phyloP scores from a whole-genome alignment of 2,329 filamentous ascomycete species.

The Myrmaecium sp. region DNA sequence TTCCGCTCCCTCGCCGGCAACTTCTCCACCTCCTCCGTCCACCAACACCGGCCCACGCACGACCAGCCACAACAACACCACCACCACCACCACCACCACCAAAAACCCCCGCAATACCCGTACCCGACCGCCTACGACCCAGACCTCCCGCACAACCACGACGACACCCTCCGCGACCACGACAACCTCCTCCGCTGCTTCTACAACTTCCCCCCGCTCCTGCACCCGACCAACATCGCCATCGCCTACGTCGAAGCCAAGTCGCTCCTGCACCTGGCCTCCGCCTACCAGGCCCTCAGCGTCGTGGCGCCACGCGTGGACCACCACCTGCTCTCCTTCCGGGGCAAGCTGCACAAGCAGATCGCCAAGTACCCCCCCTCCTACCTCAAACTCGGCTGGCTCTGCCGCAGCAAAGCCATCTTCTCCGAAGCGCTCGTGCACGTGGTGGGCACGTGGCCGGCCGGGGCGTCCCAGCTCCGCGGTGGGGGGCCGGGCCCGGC shows the following conservation, averaged over 20 bases:
- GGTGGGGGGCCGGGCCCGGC: conserved; percentile 34
- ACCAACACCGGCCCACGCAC: conserved; percentile 31
- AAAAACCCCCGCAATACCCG: too few species aligned
- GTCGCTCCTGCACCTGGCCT: conserved; percentile 70
- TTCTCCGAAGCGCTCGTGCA: conserved; percentile 73
- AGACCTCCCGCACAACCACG: too few species aligned
- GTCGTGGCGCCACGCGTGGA: conserved; percentile 83
- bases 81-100: conserved; percentile 9
- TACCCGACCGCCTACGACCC: conserved; percentile 36
- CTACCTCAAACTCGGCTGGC: conserved; percentile 77
- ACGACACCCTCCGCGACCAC: conserved; percentile 77
- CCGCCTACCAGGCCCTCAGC: conserved; percentile 80
- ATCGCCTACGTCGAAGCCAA: conserved; percentile 91
- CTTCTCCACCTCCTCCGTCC: conserved; percentile 47
- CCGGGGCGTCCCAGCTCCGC: conserved; percentile 60
- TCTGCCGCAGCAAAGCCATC: conserved; percentile 63
- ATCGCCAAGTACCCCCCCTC: conserved; percentile 91
- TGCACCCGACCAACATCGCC: conserved; percentile 78
- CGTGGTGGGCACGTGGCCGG: conserved; percentile 86
- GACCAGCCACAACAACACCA: conserved; percentile 36
- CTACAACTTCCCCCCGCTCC: conserved; percentile 74
- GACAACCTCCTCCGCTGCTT: conserved; percentile 92
- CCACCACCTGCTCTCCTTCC: conserved; percentile 85
- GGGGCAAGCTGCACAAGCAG: conserved; percentile 82
- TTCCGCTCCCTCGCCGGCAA: conserved; percentile 78